These are phyloP conservation scores for Pestalotiopsis sp. DNA, from an alignment of 2,329 filamentous ascomycete species.

Conservation along the genomic window DNA sequence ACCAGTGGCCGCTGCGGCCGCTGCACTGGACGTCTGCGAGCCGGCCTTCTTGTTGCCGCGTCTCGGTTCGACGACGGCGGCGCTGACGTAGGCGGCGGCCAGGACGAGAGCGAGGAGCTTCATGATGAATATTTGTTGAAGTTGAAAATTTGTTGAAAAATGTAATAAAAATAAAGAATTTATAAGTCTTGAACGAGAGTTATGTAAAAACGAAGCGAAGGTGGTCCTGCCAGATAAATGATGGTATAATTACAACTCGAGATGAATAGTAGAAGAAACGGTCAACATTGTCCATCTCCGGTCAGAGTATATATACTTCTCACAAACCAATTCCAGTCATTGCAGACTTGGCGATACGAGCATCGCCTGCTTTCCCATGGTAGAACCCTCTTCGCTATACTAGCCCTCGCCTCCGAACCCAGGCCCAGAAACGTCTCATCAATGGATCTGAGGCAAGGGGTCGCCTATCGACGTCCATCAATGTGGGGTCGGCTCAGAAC, in stretches of 20 bases:
- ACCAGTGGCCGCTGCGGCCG: background rate
- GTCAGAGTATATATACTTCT: background rate
- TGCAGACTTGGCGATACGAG: background rate
- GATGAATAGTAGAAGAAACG: background rate
- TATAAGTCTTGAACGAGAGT: background rate
- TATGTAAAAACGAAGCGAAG: background rate
- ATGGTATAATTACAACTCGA: background rate
- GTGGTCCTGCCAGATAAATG: conserved; percentile 2
- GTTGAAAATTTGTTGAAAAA: background rate
- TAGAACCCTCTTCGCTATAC: background rate
- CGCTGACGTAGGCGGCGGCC: background rate
- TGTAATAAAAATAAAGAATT: too few species aligned
- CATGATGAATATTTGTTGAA: background rate
- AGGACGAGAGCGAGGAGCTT: conserved; percentile 1
- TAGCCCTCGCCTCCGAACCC: background rate
- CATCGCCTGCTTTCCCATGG: background rate
- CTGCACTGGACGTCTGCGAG: background rate
- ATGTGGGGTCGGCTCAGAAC: conserved; percentile 1
- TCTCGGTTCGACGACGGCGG: background rate
- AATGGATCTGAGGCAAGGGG: conserved; percentile 8
- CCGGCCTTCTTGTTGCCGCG: background rate
- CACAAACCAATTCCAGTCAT: background rate
- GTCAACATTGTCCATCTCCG: background rate
- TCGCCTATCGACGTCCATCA: background rate
- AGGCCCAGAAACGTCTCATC: conserved; percentile 1